A percentile compares a stretch with the other conserved stretches of the same genome.
phyloP scores from a whole-genome alignment of 2,329 filamentous ascomycete species.

The Alternaria longipes region DNA sequence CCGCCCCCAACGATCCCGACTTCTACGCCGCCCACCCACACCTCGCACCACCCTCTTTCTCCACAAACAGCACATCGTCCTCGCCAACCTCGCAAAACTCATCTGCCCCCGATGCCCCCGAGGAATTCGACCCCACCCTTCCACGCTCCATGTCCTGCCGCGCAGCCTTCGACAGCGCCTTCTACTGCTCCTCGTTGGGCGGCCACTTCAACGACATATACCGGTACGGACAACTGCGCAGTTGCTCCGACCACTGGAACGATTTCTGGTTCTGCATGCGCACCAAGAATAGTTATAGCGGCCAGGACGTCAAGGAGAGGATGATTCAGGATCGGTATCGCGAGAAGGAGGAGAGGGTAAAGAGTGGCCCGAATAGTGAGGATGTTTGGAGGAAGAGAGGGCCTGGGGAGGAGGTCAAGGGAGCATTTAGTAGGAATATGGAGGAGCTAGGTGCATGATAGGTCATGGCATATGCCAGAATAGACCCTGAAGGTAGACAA shows the following conservation, averaged over 20 bases:
- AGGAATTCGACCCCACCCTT: slow-evolving; percentile 57
- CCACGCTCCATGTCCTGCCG: slow-evolving; percentile 88
- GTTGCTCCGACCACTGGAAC: slow-evolving; percentile 85
- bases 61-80: slow-evolving; percentile 21
- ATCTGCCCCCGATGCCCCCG: slow-evolving; percentile 7
- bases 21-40: slow-evolving; percentile 63
- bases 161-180: slow-evolving; percentile 88
- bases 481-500: background rate
- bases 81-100: slow-evolving; percentile 9
- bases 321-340: slow-evolving; percentile 73
- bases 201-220: slow-evolving; percentile 94
- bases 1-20: slow-evolving; percentile 61
- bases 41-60: slow-evolving; percentile 49
- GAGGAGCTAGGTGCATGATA: slow-evolving; percentile 11
- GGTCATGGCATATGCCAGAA: background rate
- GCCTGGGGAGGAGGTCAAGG: slow-evolving; percentile 43
- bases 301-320: slow-evolving; percentile 64
- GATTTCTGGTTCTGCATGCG: slow-evolving; percentile 99
- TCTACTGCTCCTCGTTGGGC: slow-evolving; percentile 90
- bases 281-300: slow-evolving; percentile 67
- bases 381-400: slow-evolving; percentile 85
- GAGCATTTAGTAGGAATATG: slow-evolving; percentile 34
- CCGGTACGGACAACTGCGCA: slow-evolving; percentile 78
- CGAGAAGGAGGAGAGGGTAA: slow-evolving; percentile 72
- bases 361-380: slow-evolving; percentile 78